These are phyloP conservation scores for Apiospora malaysiana DNA, from an alignment of 2,329 filamentous ascomycete genomes.

Conservation along the genomic window DNA sequence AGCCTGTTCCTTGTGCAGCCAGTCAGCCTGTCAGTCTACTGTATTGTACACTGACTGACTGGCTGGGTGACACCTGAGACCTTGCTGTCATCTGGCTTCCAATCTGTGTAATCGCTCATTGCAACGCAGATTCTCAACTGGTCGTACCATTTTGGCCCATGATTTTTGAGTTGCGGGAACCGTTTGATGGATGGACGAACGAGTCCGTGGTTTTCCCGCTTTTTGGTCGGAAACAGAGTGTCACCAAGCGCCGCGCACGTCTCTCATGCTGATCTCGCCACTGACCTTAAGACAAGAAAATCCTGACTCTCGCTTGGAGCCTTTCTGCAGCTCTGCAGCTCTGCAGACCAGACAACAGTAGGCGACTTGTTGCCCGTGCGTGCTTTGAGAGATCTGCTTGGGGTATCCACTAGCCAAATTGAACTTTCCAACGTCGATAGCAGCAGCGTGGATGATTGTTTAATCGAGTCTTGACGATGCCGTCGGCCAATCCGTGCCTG, in stretches of 20 bases:
- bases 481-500: constrained; percentile 10
- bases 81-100: background rate
- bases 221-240: constrained; percentile 7
- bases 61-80: background rate
- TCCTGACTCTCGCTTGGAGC: constrained; percentile 7
- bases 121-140: background rate
- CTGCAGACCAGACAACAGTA: background rate
- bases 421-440: constrained; percentile 11
- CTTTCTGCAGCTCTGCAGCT: background rate
- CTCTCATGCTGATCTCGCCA: constrained; percentile 25
- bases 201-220: constrained; percentile 16
- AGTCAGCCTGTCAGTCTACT: background rate
- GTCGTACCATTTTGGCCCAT: background rate
- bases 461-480: background rate
- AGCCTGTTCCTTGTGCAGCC: background rate
- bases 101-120: background rate
- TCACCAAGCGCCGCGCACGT: constrained; percentile 23
- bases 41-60: background rate
- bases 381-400: constrained; percentile 10
- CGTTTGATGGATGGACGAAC: constrained; percentile 16
- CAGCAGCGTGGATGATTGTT: background rate
- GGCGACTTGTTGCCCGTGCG: constrained; percentile 24
- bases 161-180: constrained; percentile 16
- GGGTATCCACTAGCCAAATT: constrained; percentile 10
- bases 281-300: background rate